A percentile compares a stretch with the other conserved stretches of the same genome.
These are phyloP conservation scores for Toxicodendron radicans DNA, from an alignment of 345 rosid genomes.

Conservation along the genomic window DNA sequence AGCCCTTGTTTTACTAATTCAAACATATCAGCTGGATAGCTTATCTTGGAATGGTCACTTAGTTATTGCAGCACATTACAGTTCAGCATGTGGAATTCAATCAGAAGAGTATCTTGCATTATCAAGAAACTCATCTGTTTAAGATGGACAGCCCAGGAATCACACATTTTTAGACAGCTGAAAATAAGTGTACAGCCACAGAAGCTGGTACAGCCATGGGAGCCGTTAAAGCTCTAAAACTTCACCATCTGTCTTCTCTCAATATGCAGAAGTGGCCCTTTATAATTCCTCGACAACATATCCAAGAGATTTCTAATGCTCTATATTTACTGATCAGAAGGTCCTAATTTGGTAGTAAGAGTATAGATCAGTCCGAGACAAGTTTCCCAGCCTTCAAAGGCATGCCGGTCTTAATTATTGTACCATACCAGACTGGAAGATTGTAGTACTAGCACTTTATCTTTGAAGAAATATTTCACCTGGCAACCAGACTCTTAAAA, in stretches of 20 bases:
- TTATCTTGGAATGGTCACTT: no score
- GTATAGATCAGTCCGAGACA: not conserved
- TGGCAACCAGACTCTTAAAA: constrained; percentile 1
- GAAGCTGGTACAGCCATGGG: no score
- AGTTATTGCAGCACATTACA: not conserved
- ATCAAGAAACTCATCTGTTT: not conserved
- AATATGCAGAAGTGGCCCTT: not conserved
- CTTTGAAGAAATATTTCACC: not conserved
- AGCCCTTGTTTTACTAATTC: not conserved
- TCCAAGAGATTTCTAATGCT: not conserved
- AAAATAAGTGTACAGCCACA: not conserved
- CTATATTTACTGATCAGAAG: not conserved
- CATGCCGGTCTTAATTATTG: not conserved
- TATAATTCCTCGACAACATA: not conserved
- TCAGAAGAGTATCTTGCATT: not conserved
- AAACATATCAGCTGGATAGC: not conserved
- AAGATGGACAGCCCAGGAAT: not conserved
- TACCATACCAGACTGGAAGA: not conserved
- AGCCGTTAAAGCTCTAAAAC: not conserved
- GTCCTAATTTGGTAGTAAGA: not conserved
- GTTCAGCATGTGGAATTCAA: not conserved
- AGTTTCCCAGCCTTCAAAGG: not conserved
- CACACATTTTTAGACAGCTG: not conserved
- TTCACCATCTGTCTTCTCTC: not conserved
- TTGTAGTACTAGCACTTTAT: not conserved